These are phyloP conservation scores for Myxozyma sirexii DNA, from an alignment of 805 yeast species.

Conservation along the genomic window DNA sequence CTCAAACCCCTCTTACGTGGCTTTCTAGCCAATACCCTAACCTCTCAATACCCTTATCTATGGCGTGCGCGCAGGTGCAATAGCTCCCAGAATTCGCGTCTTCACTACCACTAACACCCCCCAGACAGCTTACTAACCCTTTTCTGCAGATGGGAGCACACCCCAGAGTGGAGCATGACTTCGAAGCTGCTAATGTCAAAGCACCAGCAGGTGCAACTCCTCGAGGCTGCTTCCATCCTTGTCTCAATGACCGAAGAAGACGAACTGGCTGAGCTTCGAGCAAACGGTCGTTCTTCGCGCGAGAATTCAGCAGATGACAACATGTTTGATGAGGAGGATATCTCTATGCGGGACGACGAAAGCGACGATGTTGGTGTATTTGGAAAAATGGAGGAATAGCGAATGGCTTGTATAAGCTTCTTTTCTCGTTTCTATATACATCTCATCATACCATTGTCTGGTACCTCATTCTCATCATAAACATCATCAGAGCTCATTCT, in stretches of 20 bases:
- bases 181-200: constrained; percentile 78
- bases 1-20: neutral
- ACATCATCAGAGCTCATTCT: neutral
- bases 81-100: neutral
- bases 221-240: constrained; percentile 65
- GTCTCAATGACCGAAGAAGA: constrained; percentile 67
- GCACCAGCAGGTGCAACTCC: constrained; percentile 82
- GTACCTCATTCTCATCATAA: neutral
- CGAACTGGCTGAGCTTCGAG: constrained; percentile 25
- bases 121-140: neutral
- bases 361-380: constrained; percentile 39
- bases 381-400: constrained; percentile 46
- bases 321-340: constrained; percentile 42
- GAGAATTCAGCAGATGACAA: constrained; percentile 16
- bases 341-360: constrained; percentile 36
- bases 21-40: neutral
- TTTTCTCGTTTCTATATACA: neutral
- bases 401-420: neutral
- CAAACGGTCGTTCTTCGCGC: constrained; percentile 7
- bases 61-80: neutral
- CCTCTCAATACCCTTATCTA: neutral
- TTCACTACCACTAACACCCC: neutral
- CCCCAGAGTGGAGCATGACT: constrained; percentile 91
- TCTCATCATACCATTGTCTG: neutral
- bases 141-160: constrained; percentile 74